Conservation (phyloP, 352 stramenopile species). For the Phytophthora melonis region DNA sequence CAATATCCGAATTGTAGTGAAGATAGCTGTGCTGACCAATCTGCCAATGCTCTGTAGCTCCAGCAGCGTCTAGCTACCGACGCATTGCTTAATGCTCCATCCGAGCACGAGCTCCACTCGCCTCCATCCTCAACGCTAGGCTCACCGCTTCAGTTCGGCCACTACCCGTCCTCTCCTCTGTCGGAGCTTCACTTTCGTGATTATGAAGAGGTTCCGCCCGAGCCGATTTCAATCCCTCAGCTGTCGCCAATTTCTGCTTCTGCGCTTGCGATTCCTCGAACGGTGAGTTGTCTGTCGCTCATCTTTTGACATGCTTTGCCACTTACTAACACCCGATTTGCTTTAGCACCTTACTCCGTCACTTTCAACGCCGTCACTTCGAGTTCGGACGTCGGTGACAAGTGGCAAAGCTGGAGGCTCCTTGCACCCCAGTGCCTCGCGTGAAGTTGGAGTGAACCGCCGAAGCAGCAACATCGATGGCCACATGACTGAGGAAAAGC, state of each 20-base stretch:
- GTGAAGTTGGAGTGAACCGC: not conserved
- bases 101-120: conserved; percentile 20
- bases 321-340: not conserved
- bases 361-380: conserved; percentile 51
- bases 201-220: conserved; percentile 51
- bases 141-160: conserved; percentile 26
- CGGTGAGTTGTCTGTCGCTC: conserved; percentile 28
- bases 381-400: conserved; percentile 38
- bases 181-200: conserved; percentile 38
- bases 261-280: conserved; percentile 50
- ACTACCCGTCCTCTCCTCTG: conserved; percentile 11
- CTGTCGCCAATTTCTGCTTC: conserved; percentile 46
- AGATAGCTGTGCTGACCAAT: not conserved
- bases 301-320: too few relatives aligned
- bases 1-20: not conserved
- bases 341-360: conserved; percentile 48
- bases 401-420: conserved; percentile 16
- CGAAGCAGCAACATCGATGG: conserved; percentile 15
- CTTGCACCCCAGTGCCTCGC: not conserved
- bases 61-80: conserved; percentile 69
- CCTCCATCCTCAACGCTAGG: conserved; percentile 19
- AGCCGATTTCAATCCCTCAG: conserved; percentile 47
- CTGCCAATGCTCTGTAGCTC: conserved; percentile 38
- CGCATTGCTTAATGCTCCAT: conserved; percentile 45
- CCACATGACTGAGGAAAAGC: not conserved